Conservation (phyloP, 768 basidiomycete genomes). For the Mycena galericulata region DNA sequence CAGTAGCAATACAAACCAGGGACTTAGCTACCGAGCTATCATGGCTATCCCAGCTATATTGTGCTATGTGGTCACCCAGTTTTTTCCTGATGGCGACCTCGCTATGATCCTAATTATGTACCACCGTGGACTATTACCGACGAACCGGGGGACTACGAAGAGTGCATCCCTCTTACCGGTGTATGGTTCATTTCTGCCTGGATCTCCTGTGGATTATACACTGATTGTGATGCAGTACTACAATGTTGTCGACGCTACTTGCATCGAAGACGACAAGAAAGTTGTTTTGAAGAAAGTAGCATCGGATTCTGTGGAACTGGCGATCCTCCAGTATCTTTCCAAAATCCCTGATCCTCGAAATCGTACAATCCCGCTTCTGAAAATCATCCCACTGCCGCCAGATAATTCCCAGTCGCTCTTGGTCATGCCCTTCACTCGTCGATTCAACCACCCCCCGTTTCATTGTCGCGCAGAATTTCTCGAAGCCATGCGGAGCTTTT, state of each 20-base stretch:
- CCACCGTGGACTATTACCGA: background rate
- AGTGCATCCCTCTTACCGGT: background rate
- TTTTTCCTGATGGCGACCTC: conserved; percentile 5
- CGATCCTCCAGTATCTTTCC: conserved; percentile 32
- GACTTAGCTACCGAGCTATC: too few species aligned
- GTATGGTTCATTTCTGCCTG: background rate
- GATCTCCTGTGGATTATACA: conserved; percentile 36
- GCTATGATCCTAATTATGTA: conserved; percentile 3
- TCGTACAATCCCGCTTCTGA: conserved; percentile 38
- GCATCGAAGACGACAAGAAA: too few species aligned
- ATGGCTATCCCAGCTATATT: too few species aligned
- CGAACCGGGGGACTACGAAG: background rate
- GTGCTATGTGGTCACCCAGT: too few species aligned
- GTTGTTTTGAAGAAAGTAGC: conserved; percentile 37
- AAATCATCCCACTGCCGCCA: conserved; percentile 36
- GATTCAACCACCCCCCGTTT: conserved; percentile 37
- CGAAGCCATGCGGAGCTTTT: conserved; percentile 36
- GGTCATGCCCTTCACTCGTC: too few species aligned
- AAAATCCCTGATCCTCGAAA: conserved; percentile 38
- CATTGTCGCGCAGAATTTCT: conserved; percentile 37
- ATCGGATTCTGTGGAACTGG: conserved; percentile 28
- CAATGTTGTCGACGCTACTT: too few species aligned
- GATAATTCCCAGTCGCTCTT: conserved; percentile 37
- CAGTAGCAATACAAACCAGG: too few species aligned
- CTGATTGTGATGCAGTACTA: too few species aligned